Conservation (phyloP, 176 grass and related monocot species). For the Carex pumila region DNA sequence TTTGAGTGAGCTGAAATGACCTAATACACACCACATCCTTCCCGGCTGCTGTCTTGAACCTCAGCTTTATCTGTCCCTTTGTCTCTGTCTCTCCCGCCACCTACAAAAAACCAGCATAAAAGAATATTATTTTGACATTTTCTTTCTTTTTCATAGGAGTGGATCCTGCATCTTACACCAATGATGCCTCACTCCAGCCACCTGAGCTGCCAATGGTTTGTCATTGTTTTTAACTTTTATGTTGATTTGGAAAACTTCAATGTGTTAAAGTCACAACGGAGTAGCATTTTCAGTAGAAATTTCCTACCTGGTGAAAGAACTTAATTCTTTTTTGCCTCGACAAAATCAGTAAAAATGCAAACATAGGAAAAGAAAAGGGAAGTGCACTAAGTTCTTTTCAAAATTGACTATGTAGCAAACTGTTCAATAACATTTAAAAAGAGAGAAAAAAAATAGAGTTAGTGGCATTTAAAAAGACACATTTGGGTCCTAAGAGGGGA, state of each 20-base stretch:
- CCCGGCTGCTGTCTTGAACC: constrained; percentile 87
- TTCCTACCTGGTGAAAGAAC: not conserved
- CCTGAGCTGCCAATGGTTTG: not conserved
- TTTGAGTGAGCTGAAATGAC: constrained; percentile 96
- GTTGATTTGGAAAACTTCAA: not conserved
- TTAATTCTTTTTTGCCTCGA: no score
- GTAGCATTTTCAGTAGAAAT: not conserved
- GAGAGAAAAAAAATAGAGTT: no score
- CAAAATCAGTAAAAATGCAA: no score
- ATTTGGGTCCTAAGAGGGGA: no score
- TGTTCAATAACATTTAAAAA: no score
- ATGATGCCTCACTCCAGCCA: not conserved
- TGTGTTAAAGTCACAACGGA: not conserved
- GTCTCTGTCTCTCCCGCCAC: constrained; percentile 91
- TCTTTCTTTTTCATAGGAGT: not conserved
- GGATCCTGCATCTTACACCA: not conserved
- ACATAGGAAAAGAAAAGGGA: not conserved
- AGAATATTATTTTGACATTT: not conserved
- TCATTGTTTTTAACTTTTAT: not conserved
- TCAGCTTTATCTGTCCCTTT: constrained; percentile 80
- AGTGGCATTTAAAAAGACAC: no score
- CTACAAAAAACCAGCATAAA: constrained; percentile 27
- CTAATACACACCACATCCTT: constrained; percentile 97
- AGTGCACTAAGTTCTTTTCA: not conserved
- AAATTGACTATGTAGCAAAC: not conserved